Conservation (phyloP, 345 rosid species). For the Cardamine resedifolia region DNA sequence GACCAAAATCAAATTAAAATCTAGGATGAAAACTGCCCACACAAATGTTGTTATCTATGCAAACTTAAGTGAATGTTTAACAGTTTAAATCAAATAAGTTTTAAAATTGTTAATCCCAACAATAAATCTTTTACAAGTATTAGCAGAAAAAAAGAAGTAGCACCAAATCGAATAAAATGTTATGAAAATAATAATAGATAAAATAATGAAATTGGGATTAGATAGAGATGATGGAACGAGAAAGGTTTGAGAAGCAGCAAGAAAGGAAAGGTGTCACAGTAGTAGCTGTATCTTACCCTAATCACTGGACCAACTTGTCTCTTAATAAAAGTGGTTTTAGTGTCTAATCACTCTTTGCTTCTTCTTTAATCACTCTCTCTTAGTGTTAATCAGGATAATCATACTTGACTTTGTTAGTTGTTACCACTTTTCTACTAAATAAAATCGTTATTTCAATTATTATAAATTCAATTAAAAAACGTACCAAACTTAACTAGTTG, state of each 20-base stretch:
- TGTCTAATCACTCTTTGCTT: slow-evolving; percentile 39
- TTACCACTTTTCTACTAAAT: neutral
- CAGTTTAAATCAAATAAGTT: neutral
- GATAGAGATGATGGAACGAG: neutral
- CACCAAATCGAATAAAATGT: neutral
- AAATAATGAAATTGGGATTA: neutral
- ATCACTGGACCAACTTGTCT: slow-evolving; percentile 30
- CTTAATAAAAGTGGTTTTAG: slow-evolving; percentile 26
- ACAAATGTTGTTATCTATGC: neutral
- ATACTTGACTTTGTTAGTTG: slow-evolving; percentile 4
- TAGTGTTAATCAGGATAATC: slow-evolving; percentile 19
- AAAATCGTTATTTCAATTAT: neutral
- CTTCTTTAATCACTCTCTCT: slow-evolving; percentile 31
- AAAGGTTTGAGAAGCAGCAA: slow-evolving; percentile 24
- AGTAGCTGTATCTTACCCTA: slow-evolving; percentile 22
- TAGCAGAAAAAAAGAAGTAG: neutral
- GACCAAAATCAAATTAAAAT: neutral
- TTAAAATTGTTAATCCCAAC: neutral
- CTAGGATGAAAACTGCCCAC: neutral
- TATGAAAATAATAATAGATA: neutral
- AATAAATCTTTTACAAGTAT: neutral
- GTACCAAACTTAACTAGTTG: neutral
- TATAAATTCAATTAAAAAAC: neutral
- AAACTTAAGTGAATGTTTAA: neutral
- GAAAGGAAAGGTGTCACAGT: slow-evolving; percentile 34